Evolutionary conservation across 345 rosid species (phyloP).

Genomic region (Noccaea caerulescens): DNA sequence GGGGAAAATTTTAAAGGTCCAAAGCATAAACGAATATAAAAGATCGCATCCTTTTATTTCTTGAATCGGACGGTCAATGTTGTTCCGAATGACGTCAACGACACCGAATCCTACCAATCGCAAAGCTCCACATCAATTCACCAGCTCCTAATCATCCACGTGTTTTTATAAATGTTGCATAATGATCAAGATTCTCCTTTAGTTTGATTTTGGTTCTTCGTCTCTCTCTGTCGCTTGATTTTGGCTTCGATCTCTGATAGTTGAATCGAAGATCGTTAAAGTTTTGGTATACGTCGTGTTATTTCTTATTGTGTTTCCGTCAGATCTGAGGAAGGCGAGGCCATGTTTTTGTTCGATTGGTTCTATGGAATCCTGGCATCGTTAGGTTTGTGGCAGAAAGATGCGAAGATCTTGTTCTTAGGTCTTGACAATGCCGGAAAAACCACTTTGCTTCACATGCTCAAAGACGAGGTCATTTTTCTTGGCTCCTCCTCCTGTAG

Average conservation of each 20-base stretch:
- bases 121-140: constrained; percentile 24
- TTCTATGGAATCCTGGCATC: constrained; percentile 84
- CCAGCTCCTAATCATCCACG: constrained; percentile 24
- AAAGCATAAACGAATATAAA: not conserved
- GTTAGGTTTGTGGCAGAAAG: constrained; percentile 88
- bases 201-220: not conserved
- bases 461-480: constrained; percentile 78
- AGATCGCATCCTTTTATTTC: not conserved
- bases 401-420: constrained; percentile 87
- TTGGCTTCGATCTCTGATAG: constrained; percentile 13
- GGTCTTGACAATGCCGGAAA: constrained; percentile 97
- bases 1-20: not conserved
- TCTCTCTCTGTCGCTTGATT: not conserved
- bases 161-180: constrained; percentile 6
- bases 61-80: constrained; percentile 1
- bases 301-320: not conserved
- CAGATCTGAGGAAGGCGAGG: constrained; percentile 29
- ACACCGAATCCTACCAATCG: not conserved
- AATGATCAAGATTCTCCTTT: not conserved
- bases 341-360: constrained; percentile 87
- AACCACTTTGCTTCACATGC: constrained; percentile 95
- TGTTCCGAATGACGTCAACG: not conserved
- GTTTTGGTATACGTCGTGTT: not conserved
- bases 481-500: not conserved
- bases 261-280: not conserved